Base-by-base conservation (phyloP, 2,329 filamentous ascomycete species). In the Botryotinia globosa region DNA sequence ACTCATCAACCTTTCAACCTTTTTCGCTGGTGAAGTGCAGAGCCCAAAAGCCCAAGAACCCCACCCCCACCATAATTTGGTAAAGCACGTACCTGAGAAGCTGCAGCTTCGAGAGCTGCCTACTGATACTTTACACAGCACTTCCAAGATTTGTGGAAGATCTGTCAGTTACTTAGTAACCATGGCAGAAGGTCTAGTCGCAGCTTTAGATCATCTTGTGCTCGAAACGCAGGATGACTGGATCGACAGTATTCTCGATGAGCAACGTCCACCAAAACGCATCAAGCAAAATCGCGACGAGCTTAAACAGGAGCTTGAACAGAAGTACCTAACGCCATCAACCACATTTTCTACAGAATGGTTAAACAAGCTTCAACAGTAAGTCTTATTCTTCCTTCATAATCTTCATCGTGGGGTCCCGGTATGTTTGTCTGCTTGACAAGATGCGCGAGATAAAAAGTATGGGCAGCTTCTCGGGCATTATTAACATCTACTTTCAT, bases 291-390 rank as follows among this genome's bases (percentile, higher is more conserved):
- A 87, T 82, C 85, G 86, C 56, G 85, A 89, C n/a, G 86, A 87
- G 45, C 84, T 95, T 74, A 93, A 93, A 82, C 84, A 84, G 63
- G 86, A 90, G 74, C 87, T 98, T 8, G 94, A 97, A 82, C 80
- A 87, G 71, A 90, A 92, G 64, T 96, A 95, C 79, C 85, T 99
- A 39, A 89, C 89, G 3, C 95, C 96, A 0, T 93, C 93, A 2
- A 87, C 90, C 8, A 87, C 88, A 3, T 98, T 99, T 83, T 94
- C 91, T 48, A 85, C 89, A 7, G 90, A 92, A 79, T 98, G 96
- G 94, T 87, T 99, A 73, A 94, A 97, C 81, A 88, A 89, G 72
- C 83, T 98, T 61, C 96, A 99, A 83, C 93, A 95, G 86, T 89
- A 82, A 73, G 83, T 67, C 16, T 77, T 32, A 37, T 54, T 63